A percentile compares a stretch with the other conserved stretches of the same genome.
Conservation (phyloP, 2,329 filamentous ascomycete genomes). For the Ophiocordyceps camponoti-floridani region DNA sequence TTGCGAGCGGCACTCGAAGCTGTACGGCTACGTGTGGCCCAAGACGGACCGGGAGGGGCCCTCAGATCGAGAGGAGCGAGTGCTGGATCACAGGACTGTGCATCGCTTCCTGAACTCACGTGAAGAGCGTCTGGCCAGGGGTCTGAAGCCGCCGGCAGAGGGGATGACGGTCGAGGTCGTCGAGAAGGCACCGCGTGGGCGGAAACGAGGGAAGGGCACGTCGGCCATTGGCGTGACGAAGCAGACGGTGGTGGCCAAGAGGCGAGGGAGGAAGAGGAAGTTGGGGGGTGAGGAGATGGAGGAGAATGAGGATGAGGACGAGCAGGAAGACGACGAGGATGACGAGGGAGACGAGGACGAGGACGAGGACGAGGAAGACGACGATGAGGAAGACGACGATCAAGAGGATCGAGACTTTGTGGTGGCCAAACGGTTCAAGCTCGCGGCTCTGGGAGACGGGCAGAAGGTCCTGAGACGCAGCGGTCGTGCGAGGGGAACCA, state of each 20-base stretch:
- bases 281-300: neutral
- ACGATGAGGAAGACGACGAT: neutral
- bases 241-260: neutral
- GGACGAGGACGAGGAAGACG: neutral
- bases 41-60: conserved; percentile 74
- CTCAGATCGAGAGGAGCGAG: conserved; percentile 49
- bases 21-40: conserved; percentile 91
- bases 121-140: conserved; percentile 42
- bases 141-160: conserved; percentile 12
- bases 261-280: neutral
- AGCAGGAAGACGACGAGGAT: neutral
- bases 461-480: neutral
- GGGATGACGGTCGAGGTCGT: neutral
- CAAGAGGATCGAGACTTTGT: neutral
- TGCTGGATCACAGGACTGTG: conserved; percentile 73
- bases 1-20: conserved; percentile 86
- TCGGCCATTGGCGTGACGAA: neutral
- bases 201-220: conserved; percentile 1
- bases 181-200: conserved; percentile 1
- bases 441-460: neutral
- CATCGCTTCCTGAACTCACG: conserved; percentile 65
- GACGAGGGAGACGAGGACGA: neutral
- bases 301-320: neutral
- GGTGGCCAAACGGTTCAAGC: neutral
- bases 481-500: neutral